phyloP scores from a whole-genome alignment of 768 basidiomycete genomes.

The Rhizopogon vesiculosus region DNA sequence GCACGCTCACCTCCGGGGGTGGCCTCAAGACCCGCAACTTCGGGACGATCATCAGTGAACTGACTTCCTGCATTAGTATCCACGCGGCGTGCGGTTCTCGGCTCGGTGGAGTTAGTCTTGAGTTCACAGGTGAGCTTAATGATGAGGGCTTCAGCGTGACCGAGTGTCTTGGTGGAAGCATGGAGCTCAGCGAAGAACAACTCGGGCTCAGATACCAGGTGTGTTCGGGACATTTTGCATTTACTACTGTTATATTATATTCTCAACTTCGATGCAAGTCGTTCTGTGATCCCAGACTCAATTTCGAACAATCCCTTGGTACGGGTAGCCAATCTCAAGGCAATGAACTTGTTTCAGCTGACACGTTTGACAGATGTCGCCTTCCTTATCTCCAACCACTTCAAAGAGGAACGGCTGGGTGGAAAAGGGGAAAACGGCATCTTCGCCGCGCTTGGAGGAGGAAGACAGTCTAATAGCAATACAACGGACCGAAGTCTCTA shows the following conservation, averaged over 20 bases:
- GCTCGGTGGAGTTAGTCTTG: conserved; percentile 81
- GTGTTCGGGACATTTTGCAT: conserved; percentile 6
- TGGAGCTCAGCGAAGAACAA: conserved; percentile 88
- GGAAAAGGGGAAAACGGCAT: conserved; percentile 15
- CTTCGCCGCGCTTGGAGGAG: conserved; percentile 27
- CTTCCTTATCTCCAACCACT: conserved; percentile 78
- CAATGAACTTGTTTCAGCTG: not conserved
- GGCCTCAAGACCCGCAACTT: conserved; percentile 92
- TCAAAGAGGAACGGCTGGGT: conserved; percentile 62
- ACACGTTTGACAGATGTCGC: conserved; percentile 58
- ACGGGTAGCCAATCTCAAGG: conserved; percentile 18
- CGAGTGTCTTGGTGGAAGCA: conserved; percentile 94
- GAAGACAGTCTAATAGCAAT: conserved; percentile 3
- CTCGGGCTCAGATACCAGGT: conserved; percentile 89
- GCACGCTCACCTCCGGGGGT: conserved; percentile 75
- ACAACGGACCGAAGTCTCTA: conserved; percentile 12
- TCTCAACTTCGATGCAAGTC: conserved; percentile 38
- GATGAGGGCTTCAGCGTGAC: conserved; percentile 94
- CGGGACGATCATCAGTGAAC: conserved; percentile 82
- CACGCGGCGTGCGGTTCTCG: conserved; percentile 71
- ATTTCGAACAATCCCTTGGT: conserved; percentile 95
- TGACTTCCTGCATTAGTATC: conserved; percentile 76
- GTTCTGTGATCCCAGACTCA: conserved; percentile 92
- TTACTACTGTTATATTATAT: not conserved
- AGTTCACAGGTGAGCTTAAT: conserved; percentile 89